Percentiles rank a stretch among this genome's conserved stretches.
Conservation (phyloP, 345 rosid species). For the Salix arbutifolia region DNA sequence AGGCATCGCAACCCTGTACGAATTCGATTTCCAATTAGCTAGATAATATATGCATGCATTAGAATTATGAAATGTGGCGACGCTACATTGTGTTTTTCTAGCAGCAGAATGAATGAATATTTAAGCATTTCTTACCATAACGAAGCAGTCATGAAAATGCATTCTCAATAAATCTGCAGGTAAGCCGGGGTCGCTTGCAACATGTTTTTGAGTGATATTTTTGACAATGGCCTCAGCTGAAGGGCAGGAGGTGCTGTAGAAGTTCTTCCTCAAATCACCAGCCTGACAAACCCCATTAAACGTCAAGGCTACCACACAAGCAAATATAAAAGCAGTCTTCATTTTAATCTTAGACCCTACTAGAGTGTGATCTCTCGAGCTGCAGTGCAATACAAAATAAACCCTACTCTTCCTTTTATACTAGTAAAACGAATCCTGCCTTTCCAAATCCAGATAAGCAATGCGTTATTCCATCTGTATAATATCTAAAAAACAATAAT, state of each 20-base stretch:
- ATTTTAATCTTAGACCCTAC: not conserved
- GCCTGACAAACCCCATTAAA: not conserved
- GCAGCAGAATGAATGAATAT: not conserved
- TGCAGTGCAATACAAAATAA: too few species aligned
- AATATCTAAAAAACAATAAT: too few species aligned
- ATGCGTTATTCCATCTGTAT: too few species aligned
- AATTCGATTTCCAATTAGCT: too few species aligned
- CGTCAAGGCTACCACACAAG: not conserved
- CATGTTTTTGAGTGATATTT: not conserved
- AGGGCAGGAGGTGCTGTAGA: not conserved
- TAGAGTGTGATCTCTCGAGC: too few species aligned
- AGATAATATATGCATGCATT: too few species aligned
- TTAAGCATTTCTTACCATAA: not conserved
- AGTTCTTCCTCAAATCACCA: not conserved
- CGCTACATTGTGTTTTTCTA: too few species aligned
- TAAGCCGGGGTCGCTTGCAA: not conserved
- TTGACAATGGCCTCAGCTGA: not conserved
- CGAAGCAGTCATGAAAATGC: not conserved
- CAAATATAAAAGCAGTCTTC: not conserved
- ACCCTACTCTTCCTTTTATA: not conserved
- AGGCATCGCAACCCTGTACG: not conserved
- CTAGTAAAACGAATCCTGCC: not conserved
- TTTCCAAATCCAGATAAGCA: not conserved
- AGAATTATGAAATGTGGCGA: not conserved
- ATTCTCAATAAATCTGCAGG: not conserved